Base-by-base conservation (phyloP, 2,329 filamentous ascomycete genomes). In the Paecilomyces formosus region DNA sequence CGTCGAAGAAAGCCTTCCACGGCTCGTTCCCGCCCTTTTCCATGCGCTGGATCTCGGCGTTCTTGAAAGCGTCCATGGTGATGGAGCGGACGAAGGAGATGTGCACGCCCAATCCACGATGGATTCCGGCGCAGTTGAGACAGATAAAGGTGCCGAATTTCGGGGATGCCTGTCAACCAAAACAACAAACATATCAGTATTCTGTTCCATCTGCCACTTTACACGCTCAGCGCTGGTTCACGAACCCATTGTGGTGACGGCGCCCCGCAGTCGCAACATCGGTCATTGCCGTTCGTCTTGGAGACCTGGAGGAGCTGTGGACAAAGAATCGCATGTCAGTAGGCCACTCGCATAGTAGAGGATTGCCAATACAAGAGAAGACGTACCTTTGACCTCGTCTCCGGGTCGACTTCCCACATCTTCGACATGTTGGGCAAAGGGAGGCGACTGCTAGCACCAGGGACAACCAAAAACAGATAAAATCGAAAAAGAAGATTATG, bases 71-170 rank as follows among this genome's bases (percentile, higher is more conserved):
- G 78, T 99, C 94, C 94, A 99, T 99, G 62, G 91, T 96, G 70
- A 97, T 94, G 69, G 89, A 94, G 60, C 94, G 89, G 63, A 99
- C 92, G 78, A 99, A 99, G 72, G 92, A 96, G 75, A 99, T 96
- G 80, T 99, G 94, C 35, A 99, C 94, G 61, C 94, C 94, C 30
- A 99, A 85, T 2, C 92, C 92, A 63, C 94, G 89, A 78, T 99
- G 94, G 56, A 94, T 90, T 66, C 94, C 94, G 33, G 92, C 93
- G 80, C 94, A 99, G 63, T 88, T 90, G 56, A 99, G 86, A 77
- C 94, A 99, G 82, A 99, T 97, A 80, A 99, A 99, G 75, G 96
- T 90, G 71, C 93, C 93, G 73, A 99, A 96, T 77, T 99, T 99
- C 64, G 94, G 94, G 39, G 92, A 87, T 33, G 86, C 85, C 84